Percentiles rank a stretch among this genome's conserved stretches.
Conservation (phyloP, 306 rosid genomes). For the Bauhinia variegata region DNA sequence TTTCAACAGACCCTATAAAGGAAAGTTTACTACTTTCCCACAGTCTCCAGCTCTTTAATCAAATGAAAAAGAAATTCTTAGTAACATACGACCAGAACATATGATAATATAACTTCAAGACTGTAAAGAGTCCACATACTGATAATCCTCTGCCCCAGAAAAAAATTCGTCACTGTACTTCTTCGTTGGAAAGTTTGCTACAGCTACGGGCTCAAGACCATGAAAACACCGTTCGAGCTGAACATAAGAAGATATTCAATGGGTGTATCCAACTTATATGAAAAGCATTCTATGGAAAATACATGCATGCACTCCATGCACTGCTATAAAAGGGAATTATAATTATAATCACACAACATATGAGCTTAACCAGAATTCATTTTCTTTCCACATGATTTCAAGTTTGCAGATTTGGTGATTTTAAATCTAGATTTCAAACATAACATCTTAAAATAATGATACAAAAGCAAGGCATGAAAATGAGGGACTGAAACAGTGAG, state of each 20-base stretch:
- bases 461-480: background rate
- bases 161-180: slow-evolving; percentile 76
- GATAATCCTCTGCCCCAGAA: slow-evolving; percentile 72
- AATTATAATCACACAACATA: background rate
- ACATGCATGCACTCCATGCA: slow-evolving; percentile 5
- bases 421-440: no score
- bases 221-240: slow-evolving; percentile 83
- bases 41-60: no score
- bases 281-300: slow-evolving; percentile 28
- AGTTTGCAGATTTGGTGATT: no score
- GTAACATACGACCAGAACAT: background rate
- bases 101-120: slow-evolving; percentile 17
- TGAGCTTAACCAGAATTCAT: background rate
- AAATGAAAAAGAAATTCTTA: no score
- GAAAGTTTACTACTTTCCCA: no score
- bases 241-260: slow-evolving; percentile 34
- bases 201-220: slow-evolving; percentile 66
- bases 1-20: background rate
- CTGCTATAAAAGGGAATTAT: slow-evolving; percentile 29
- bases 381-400: background rate
- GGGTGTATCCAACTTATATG: slow-evolving; percentile 32
- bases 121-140: slow-evolving; percentile 62
- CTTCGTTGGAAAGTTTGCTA: slow-evolving; percentile 83
- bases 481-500: no score
- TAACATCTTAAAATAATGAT: background rate